These are phyloP conservation scores for Iris pallida DNA, from an alignment of 116 monocot genomes.

Conservation along the genomic window DNA sequence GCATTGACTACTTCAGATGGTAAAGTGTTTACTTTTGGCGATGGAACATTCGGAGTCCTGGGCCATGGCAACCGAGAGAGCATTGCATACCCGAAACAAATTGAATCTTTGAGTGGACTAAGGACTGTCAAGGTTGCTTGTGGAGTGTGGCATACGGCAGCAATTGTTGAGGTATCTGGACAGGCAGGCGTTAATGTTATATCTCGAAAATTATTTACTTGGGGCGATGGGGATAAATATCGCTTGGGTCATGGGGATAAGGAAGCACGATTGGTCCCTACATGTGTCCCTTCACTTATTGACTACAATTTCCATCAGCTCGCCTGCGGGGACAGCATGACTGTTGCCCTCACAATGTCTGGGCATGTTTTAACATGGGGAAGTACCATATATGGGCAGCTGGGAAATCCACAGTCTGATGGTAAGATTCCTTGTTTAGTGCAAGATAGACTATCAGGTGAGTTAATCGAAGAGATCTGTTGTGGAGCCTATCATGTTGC, in stretches of 20 bases:
- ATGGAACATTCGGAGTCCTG: constrained; percentile 44
- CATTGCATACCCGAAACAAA: constrained; percentile 26
- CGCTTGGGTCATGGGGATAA: constrained; percentile 47
- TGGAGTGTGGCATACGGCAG: constrained; percentile 54
- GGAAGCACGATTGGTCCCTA: constrained; percentile 30
- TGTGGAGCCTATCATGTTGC: constrained; percentile 44
- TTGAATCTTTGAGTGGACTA: constrained; percentile 25
- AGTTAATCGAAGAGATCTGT: constrained; percentile 46
- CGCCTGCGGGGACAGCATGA: constrained; percentile 41
- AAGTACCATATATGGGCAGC: constrained; percentile 34
- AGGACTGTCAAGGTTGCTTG: constrained; percentile 36
- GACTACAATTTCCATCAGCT: constrained; percentile 44
- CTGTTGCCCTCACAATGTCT: constrained; percentile 36
- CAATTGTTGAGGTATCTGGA: constrained; percentile 36
- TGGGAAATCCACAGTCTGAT: constrained; percentile 42
- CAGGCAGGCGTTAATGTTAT: constrained; percentile 18
- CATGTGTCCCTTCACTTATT: constrained; percentile 32
- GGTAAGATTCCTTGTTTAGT: constrained; percentile 36
- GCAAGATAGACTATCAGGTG: constrained; percentile 27
- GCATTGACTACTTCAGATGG: constrained; percentile 34
- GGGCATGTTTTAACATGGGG: constrained; percentile 53
- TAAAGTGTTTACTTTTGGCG: constrained; percentile 44
- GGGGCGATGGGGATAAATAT: constrained; percentile 50
- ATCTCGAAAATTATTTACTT: constrained; percentile 40
- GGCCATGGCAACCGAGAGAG: constrained; percentile 49